Conservation (phyloP, 2,329 filamentous ascomycete species). For the Thielaviopsis euricoi region DNA sequence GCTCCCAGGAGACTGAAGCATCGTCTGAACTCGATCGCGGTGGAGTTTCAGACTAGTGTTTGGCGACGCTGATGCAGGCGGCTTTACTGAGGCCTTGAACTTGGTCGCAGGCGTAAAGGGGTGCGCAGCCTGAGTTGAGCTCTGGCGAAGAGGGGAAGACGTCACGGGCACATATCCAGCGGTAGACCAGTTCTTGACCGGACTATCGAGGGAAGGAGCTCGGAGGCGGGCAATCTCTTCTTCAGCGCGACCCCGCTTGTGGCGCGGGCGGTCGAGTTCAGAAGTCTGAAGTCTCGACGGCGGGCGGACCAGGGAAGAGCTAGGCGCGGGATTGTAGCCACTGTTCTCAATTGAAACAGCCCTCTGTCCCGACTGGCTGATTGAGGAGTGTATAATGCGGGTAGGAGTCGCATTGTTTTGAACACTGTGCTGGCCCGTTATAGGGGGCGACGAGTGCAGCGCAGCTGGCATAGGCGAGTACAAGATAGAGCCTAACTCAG, state of each 20-base stretch:
- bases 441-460: slow-evolving; percentile 83
- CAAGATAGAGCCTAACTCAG: slow-evolving; percentile 30
- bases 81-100: slow-evolving; percentile 45
- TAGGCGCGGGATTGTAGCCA: slow-evolving; percentile 90
- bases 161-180: slow-evolving; percentile 37
- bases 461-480: slow-evolving; percentile 55
- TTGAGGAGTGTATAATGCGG: slow-evolving; percentile 45
- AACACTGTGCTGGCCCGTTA: slow-evolving; percentile 40
- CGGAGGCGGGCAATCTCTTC: slow-evolving; percentile 89
- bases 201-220: slow-evolving; percentile 85
- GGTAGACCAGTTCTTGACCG: slow-evolving; percentile 49
- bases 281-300: slow-evolving; percentile 55
- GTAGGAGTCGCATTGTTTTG: slow-evolving; percentile 62
- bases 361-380: slow-evolving; percentile 53
- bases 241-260: slow-evolving; percentile 82
- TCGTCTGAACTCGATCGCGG: slow-evolving; percentile 61
- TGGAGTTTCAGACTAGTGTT: slow-evolving; percentile 86
- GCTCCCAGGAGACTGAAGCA: slow-evolving; percentile 61
- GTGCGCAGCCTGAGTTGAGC: slow-evolving; percentile 44
- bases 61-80: slow-evolving; percentile 67
- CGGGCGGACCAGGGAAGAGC: slow-evolving; percentile 64
- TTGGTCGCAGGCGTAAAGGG: slow-evolving; percentile 75
- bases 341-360: slow-evolving; percentile 72
- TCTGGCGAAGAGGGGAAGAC: slow-evolving; percentile 51
- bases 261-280: slow-evolving; percentile 61